Base-by-base conservation (phyloP, 768 basidiomycete species). In the Lactarius vividus region DNA sequence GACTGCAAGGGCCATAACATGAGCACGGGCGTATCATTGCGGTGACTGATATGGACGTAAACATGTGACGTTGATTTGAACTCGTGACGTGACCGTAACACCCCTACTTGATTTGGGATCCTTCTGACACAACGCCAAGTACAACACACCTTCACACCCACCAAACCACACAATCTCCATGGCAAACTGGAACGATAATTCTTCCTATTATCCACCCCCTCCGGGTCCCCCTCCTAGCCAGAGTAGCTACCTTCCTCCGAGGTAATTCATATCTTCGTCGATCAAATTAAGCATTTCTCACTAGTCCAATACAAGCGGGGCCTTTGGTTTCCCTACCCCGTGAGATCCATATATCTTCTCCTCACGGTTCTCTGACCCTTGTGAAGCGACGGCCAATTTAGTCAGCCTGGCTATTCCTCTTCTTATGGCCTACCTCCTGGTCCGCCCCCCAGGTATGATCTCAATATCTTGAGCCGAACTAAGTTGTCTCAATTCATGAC, bases 351-450 rank as follows among this genome's bases (percentile, higher is more conserved):
- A 2, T 26, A 37, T 31, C 29, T 18, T 52, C 15, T 31, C 37
- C 40, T 31, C 40, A 28, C n/a, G n/a, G 20, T 37, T 23, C 37
- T 31, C 64, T 35, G 33, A 60, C 40, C 42, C 33, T 28, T 49
- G 20, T 53, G 9, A 57, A 67, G 59, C 33, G 33, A 62, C 39
- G 46, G 57, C 42, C 63, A 33, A 39, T 65, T 53, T 55, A 26
- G 37, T 31, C 26, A 54, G 15, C 65, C 69, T 23, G 71, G 68
- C 8, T 73, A 71, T 60, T 59, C 66, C 7, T 71, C 74, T 15
- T 63, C 70, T 23, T 72, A 72, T 57, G 62, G 26, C 20, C 62
- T 71, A 44, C 73, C 73, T 23, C 65, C 70, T n/a, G 72, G 67
- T 28, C 66, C 71, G 1, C 64, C 71, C 4, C 65, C 70, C 5